phyloP scores from a whole-genome alignment of 1,139 yeast species.

The Sugiyamaella neomexicana region DNA sequence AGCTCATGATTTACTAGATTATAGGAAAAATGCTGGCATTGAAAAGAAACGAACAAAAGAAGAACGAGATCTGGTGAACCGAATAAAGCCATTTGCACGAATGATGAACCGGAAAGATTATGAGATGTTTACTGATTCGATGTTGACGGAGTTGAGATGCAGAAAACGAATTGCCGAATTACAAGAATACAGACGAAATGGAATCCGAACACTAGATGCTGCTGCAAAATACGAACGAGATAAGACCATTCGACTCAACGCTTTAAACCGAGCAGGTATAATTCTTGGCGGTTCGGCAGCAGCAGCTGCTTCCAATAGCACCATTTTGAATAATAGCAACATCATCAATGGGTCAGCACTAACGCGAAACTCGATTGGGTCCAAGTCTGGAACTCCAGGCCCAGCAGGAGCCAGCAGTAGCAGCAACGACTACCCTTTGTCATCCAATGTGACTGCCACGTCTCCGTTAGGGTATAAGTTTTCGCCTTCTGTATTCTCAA shows the following conservation, averaged over 20 bases:
- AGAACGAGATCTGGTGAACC: slow-evolving; percentile 76
- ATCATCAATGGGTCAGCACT: slow-evolving; percentile 10
- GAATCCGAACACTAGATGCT: slow-evolving; percentile 78
- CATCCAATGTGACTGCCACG: not conserved
- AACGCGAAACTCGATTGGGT: slow-evolving; percentile 8
- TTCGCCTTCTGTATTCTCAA: slow-evolving; percentile 15
- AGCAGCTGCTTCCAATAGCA: slow-evolving; percentile 16
- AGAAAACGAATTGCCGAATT: slow-evolving; percentile 82
- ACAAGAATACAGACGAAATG: slow-evolving; percentile 91
- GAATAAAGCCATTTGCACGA: slow-evolving; percentile 77
- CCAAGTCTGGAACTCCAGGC: slow-evolving; percentile 8
- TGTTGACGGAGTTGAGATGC: slow-evolving; percentile 73
- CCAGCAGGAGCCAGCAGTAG: not conserved
- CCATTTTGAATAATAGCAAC: slow-evolving; percentile 15
- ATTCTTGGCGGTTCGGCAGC: slow-evolving; percentile 21
- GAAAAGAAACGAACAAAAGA: slow-evolving; percentile 86
- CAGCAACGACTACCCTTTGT: not conserved
- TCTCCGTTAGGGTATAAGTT: slow-evolving; percentile 18
- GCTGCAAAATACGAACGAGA: slow-evolving; percentile 90
- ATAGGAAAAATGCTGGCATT: slow-evolving; percentile 69
- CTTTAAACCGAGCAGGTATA: slow-evolving; percentile 29
- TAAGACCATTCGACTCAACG: slow-evolving; percentile 50
- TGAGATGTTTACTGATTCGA: slow-evolving; percentile 67
- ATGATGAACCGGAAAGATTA: slow-evolving; percentile 80
- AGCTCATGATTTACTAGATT: slow-evolving; percentile 76